phyloP scores from a whole-genome alignment of 2,329 filamentous ascomycete species.

The Diplodia seriata region DNA sequence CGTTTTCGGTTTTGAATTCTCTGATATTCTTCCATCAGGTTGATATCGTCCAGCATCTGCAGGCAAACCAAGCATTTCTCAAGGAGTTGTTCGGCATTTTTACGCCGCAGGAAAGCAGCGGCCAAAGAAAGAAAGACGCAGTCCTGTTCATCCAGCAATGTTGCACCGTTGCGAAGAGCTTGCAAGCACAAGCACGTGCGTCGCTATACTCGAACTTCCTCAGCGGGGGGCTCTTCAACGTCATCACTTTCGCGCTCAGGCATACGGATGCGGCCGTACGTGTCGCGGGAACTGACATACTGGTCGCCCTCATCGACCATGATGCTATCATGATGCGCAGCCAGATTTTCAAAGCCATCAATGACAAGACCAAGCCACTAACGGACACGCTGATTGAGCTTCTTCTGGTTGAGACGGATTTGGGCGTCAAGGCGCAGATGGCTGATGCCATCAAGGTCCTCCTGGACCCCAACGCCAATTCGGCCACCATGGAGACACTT shows the following conservation, averaged over 20 bases:
- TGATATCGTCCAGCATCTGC: constrained; percentile 95
- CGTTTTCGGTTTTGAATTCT: constrained; percentile 95
- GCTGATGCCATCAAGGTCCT: constrained; percentile 95
- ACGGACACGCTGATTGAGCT: constrained; percentile 94
- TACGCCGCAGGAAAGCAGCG: constrained; percentile 66
- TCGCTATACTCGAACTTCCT: constrained; percentile 91
- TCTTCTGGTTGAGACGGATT: constrained; percentile 85
- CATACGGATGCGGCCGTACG: constrained; percentile 84
- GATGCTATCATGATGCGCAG: constrained; percentile 92
- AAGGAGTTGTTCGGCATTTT: constrained; percentile 90
- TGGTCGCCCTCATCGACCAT: constrained; percentile 94
- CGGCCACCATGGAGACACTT: constrained; percentile 66
- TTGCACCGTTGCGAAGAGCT: constrained; percentile 89
- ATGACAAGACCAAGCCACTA: constrained; percentile 82
- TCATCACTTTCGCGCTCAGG: constrained; percentile 90
- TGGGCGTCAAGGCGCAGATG: constrained; percentile 94
- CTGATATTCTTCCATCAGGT: constrained; percentile 99
- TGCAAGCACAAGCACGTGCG: constrained; percentile 82
- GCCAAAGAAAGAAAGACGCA: constrained; percentile 85
- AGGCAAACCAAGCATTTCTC: constrained; percentile 78
- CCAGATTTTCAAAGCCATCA: constrained; percentile 90
- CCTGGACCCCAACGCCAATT: constrained; percentile 73
- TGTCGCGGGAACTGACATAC: constrained; percentile 90
- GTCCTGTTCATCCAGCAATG: constrained; percentile 98
- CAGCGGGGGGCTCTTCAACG: constrained; percentile 80